These are phyloP conservation scores for Omphalotus guepiniiformis DNA, from an alignment of 768 basidiomycete species.

Conservation along the genomic window DNA sequence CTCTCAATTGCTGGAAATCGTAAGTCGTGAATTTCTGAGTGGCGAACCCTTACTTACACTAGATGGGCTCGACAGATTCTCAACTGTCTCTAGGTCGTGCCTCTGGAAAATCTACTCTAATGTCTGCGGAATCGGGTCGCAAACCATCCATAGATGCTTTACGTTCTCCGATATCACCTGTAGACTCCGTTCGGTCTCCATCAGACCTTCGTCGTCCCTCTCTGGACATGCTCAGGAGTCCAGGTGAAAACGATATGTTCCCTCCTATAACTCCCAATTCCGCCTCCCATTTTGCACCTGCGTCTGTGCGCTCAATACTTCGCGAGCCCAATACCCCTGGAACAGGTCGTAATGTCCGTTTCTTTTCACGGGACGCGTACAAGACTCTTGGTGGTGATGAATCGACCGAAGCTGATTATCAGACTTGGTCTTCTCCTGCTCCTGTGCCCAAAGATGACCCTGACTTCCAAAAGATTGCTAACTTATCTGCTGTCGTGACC, in stretches of 20 bases:
- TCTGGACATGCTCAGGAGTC: slow-evolving; percentile 33
- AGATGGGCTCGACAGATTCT: slow-evolving; percentile 12
- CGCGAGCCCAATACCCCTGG: slow-evolving; percentile 69
- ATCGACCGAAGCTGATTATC: slow-evolving; percentile 31
- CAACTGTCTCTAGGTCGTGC: slow-evolving; percentile 16
- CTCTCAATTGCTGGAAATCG: slow-evolving; percentile 30
- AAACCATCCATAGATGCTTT: slow-evolving; percentile 11
- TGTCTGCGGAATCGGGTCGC: slow-evolving; percentile 14
- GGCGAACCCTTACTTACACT: no score
- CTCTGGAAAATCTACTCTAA: slow-evolving; percentile 1
- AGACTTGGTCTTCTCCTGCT: slow-evolving; percentile 25
- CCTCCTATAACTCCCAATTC: slow-evolving; percentile 27
- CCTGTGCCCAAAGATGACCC: no score
- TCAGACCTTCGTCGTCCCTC: slow-evolving; percentile 29
- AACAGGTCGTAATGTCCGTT: slow-evolving; percentile 75
- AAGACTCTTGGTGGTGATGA: slow-evolving; percentile 63
- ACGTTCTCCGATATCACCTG: slow-evolving; percentile 4
- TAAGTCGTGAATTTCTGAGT: slow-evolving; percentile 30
- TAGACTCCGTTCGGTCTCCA: slow-evolving; percentile 6
- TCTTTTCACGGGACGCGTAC: slow-evolving; percentile 69
- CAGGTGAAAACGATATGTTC: slow-evolving; percentile 9
- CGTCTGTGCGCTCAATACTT: slow-evolving; percentile 68
- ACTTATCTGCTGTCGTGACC: slow-evolving; percentile 21
- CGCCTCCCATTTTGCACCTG: slow-evolving; percentile 31
- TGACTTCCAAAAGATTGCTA: slow-evolving; percentile 22